These are phyloP conservation scores for Ceratocystis cubensis DNA, from an alignment of 2,329 filamentous ascomycete genomes.

Conservation along the genomic window DNA sequence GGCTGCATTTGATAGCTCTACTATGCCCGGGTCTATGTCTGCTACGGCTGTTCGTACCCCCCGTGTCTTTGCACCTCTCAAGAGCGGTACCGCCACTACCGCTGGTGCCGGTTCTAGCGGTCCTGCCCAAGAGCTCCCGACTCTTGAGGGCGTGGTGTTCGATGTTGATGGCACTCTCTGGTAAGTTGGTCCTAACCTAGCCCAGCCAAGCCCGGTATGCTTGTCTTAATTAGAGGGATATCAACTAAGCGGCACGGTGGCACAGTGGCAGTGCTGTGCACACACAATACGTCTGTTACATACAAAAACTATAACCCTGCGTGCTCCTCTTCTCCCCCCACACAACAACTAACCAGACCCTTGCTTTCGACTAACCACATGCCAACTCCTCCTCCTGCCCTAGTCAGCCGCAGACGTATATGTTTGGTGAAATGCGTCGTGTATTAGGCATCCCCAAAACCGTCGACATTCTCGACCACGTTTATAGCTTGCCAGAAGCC, in stretches of 20 bases:
- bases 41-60: not conserved
- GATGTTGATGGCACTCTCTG: slow-evolving; percentile 93
- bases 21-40: not conserved
- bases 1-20: not conserved
- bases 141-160: slow-evolving; percentile 57
- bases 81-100: slow-evolving; percentile 27
- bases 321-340: not conserved
- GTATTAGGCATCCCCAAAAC: slow-evolving; percentile 59
- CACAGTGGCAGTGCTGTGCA: not conserved
- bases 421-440: slow-evolving; percentile 78
- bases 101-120: slow-evolving; percentile 15
- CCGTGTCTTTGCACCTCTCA: slow-evolving; percentile 42
- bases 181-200: slow-evolving; percentile 40
- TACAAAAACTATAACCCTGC: not conserved
- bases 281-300: no score
- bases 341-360: not conserved
- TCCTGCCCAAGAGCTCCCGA: slow-evolving; percentile 28
- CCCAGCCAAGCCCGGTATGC: not conserved
- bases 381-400: not conserved
- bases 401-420: slow-evolving; percentile 85
- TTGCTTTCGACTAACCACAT: slow-evolving; percentile 6
- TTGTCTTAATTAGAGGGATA: not conserved
- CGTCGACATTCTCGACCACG: slow-evolving; percentile 79
- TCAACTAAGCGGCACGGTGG: not conserved
- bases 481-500: slow-evolving; percentile 56